Conservation (phyloP, 1,139 yeast genomes). For the Hyphopichia buzzinii region DNA sequence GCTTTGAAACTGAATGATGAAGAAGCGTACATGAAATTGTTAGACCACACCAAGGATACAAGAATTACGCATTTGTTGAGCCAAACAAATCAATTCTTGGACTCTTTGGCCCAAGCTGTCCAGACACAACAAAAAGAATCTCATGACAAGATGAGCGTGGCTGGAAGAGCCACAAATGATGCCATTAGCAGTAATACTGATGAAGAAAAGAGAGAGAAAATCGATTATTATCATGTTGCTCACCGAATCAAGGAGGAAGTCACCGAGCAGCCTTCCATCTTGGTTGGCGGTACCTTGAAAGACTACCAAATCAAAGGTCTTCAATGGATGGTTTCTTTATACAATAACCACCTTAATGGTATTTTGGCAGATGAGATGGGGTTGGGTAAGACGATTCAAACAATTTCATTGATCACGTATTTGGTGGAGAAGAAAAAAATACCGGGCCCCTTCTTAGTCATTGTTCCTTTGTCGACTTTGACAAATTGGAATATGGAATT, state of each 20-base stretch:
- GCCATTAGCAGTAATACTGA: conserved; percentile 14
- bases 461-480: conserved; percentile 80
- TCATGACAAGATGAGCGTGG: conserved; percentile 17
- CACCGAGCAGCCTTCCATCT: conserved; percentile 58
- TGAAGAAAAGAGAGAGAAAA: conserved; percentile 57
- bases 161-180: conserved; percentile 18
- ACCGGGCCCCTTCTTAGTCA: conserved; percentile 50
- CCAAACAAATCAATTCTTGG: conserved; percentile 76
- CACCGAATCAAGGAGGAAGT: conserved; percentile 70
- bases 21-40: conserved; percentile 75
- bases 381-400: conserved; percentile 89
- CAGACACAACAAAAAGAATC: conserved; percentile 69
- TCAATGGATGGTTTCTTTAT: conserved; percentile 97
- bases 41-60: conserved; percentile 81
- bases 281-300: conserved; percentile 85
- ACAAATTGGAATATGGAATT: conserved; percentile 86
- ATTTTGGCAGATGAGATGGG: conserved; percentile 98
- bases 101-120: conserved; percentile 74
- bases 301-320: conserved; percentile 93
- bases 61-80: conserved; percentile 77
- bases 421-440: conserved; percentile 67
- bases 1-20: conserved; percentile 84
- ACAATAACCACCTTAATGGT: conserved; percentile 90
- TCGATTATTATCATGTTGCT: conserved; percentile 79
- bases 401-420: conserved; percentile 80